Base-by-base conservation (phyloP, 768 basidiomycete species). In the Fomitopsis pulvina region DNA sequence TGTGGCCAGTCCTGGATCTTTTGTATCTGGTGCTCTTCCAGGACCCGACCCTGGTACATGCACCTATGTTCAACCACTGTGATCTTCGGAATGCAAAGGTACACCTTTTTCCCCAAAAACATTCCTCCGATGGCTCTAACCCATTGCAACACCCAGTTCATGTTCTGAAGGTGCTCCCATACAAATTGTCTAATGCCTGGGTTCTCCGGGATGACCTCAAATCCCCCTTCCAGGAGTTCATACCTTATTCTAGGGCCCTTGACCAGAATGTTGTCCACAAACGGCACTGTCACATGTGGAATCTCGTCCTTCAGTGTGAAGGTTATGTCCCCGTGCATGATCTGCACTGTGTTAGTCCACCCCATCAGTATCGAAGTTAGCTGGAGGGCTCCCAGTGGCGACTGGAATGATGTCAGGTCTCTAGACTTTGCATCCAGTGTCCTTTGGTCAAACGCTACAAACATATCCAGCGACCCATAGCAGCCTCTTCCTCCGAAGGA, bases 51-150 rank as follows among this genome's bases (percentile, higher is more conserved):
- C 28, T 70, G 58, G 9, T 58, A 63, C 0, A 66, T 72, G 47
- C 71, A 74, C 0, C 43, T 45, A 39, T 77, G 70, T 0, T 72
- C 71, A 0, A 78, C 46, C 1, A 75, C 61, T 0, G 39, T 49
- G 47, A 46, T 28, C 11, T 48, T 47, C 3, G 2, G 16, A 1
- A 37, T 47, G 30, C 28, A 41, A 11, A 52, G 27, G 30, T 45
- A 5, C 0, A 29, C 34, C 26, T 57, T 57, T 1, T 24, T 20
- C 1, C 53, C 56, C 0, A 47, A 52, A 41, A 54, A 54, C n/a
- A 55, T 71, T 0, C 54, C 66, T 4, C 69, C 56, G n/a, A 30
- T 25, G 41, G 52, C 40, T 12, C 58, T 63, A 3, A 74, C 58
- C 1, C 62, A 47, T 25, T 67, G 63, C 0, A 73, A 51, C 11